Percentiles rank a stretch among this genome's conserved stretches.
These are phyloP conservation scores for Gossypium mustelinum DNA, from an alignment of 345 rosid species.

Conservation along the genomic window DNA sequence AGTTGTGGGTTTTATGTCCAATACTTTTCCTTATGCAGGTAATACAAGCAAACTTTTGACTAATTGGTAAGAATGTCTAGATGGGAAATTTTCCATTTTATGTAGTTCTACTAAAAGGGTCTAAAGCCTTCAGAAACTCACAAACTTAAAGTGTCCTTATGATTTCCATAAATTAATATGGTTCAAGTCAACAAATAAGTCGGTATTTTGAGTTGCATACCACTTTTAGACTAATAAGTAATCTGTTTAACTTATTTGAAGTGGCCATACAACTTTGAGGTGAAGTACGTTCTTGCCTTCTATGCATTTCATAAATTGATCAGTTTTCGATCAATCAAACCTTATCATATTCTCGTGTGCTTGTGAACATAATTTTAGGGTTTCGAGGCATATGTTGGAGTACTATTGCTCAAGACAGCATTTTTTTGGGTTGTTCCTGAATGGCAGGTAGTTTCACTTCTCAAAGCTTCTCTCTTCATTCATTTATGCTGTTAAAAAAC, in stretches of 20 bases:
- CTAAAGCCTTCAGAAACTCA: background rate
- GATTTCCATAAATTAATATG: background rate
- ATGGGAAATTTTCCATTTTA: background rate
- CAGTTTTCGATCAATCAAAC: background rate
- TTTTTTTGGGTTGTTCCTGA: slow-evolving; percentile 64
- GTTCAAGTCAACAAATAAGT: background rate
- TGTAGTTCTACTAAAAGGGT: background rate
- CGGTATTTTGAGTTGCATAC: background rate
- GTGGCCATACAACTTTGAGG: background rate
- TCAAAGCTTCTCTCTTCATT: background rate
- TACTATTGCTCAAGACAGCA: slow-evolving; percentile 75
- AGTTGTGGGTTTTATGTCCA: slow-evolving; percentile 90
- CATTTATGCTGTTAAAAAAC: background rate
- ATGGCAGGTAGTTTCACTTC: slow-evolving; percentile 68
- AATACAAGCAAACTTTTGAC: slow-evolving; percentile 12
- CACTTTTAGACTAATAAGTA: background rate
- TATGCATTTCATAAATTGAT: background rate
- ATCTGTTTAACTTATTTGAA: background rate
- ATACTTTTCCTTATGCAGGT: slow-evolving; percentile 94
- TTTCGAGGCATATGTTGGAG: slow-evolving; percentile 89
- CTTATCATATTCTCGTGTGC: slow-evolving; percentile 10
- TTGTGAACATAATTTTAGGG: slow-evolving; percentile 45
- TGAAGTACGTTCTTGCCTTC: background rate
- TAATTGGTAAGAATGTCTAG: background rate
- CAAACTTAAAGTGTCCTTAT: background rate